A percentile compares a stretch with the other conserved stretches of the same genome.
phyloP scores from a whole-genome alignment of 495 filamentous ascomycete species.

The Lindgomyces ingoldianus region DNA sequence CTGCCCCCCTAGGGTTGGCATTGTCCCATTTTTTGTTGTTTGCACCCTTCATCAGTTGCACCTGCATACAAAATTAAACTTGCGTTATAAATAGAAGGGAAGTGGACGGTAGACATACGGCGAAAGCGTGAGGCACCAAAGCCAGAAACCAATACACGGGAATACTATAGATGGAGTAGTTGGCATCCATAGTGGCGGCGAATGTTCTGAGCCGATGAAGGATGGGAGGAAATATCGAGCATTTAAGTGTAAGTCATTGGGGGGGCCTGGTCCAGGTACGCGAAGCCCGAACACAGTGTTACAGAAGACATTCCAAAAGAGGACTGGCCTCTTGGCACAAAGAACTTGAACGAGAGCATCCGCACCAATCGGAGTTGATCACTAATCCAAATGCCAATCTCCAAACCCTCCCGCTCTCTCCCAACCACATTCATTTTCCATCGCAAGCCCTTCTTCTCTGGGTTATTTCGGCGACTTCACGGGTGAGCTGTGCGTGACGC shows the following conservation, averaged over 20 bases:
- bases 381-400: not conserved
- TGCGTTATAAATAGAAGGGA: not conserved
- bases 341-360: not conserved
- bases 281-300: too few species aligned
- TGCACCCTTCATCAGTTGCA: constrained; percentile 17
- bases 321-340: too few species aligned
- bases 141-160: constrained; percentile 26
- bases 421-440: not conserved
- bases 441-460: not conserved
- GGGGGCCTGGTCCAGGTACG: not conserved
- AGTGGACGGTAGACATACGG: constrained; percentile 8
- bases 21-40: constrained; percentile 30
- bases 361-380: not conserved
- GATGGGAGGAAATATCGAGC: too few species aligned
- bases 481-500: too few species aligned
- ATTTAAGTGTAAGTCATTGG: too few species aligned
- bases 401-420: not conserved
- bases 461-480: not conserved
- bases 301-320: too few species aligned
- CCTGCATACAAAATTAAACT: not conserved
- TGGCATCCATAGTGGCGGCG: constrained; percentile 10
- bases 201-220: not conserved
- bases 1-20: constrained; percentile 22
- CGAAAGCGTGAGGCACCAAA: constrained; percentile 21
- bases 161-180: constrained; percentile 30